Base-by-base conservation (phyloP, 1,284 basidiomycete genomes). In the Ceratorhiza oryzae-sativae region DNA sequence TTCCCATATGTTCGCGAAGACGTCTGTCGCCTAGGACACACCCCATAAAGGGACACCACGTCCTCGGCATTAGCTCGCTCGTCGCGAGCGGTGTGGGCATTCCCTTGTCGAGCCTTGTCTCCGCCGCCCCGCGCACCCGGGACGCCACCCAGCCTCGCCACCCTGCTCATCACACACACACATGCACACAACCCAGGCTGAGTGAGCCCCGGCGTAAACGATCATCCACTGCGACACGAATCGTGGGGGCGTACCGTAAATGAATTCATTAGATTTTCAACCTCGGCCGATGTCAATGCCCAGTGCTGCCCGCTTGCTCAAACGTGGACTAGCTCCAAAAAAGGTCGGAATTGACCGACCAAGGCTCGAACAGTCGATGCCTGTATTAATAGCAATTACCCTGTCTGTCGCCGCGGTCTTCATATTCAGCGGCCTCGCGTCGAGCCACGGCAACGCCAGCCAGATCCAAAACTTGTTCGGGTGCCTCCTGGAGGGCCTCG, bases 1-100 rank as follows among this genome's bases (percentile, higher is more conserved):
- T 15, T n/a, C 30, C 32, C 55, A 39, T n/a, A 25, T 58, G 55
- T 34, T 58, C 32, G 4, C 25, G 32, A 58, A 34, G 49, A 39
- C 32, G 20, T 36, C 55, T 58, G 55, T 58, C 36, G 55, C 36
- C 30, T 34, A 20, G 49, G 55, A 58, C 32, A 39, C 55, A 20
- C 8, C 42, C 55, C 18, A 58, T 30, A 58, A 58, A 58, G 55
- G 55, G 55, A 58, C 55, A 39, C 39, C 55, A 34, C 30, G 30
- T 51, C 49, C 49, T 30, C 49, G 49, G 49, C 49, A n/a, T 51
- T 51, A 25, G n/a, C 6, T 18, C 42, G 20, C 18, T 34, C n/a
- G 30, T 25, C 15, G 15, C 55, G 55, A 20, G n/a, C 55, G 23
- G 6, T 32, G 30, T 56, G 53, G 13, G 36, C 32, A n/a, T 34